These are phyloP conservation scores for Cyberlindnera japonica DNA, from an alignment of 805 yeast genomes.

Conservation along the genomic window DNA sequence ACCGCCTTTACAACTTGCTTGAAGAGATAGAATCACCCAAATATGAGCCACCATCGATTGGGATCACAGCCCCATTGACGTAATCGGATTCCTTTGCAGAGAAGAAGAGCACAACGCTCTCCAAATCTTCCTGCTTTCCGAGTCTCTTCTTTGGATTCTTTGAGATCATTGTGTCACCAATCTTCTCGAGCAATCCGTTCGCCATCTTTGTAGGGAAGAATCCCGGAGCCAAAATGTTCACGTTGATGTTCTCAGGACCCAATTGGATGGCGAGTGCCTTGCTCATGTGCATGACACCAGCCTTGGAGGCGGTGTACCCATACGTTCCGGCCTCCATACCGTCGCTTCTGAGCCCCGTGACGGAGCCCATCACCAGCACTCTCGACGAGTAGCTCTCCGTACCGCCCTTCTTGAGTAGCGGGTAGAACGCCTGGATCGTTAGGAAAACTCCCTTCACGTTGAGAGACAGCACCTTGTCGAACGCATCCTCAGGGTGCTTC, in stretches of 20 bases:
- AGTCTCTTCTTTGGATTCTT: slow-evolving; percentile 60
- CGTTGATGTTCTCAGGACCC: slow-evolving; percentile 64
- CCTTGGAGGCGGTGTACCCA: slow-evolving; percentile 72
- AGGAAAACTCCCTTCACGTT: slow-evolving; percentile 68
- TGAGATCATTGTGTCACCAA: slow-evolving; percentile 42
- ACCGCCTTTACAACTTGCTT: slow-evolving; percentile 7
- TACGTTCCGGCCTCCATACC: slow-evolving; percentile 42
- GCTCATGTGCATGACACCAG: slow-evolving; percentile 68
- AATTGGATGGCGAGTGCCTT: slow-evolving; percentile 60
- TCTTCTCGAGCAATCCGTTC: slow-evolving; percentile 50
- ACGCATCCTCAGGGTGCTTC: slow-evolving; percentile 55
- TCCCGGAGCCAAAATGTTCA: slow-evolving; percentile 72
- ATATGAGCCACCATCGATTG: slow-evolving; percentile 68
- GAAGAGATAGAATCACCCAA: slow-evolving; percentile 30
- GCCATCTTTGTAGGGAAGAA: slow-evolving; percentile 77
- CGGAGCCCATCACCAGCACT: slow-evolving; percentile 62
- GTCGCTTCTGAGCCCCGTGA: slow-evolving; percentile 46
- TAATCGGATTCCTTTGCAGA: slow-evolving; percentile 55
- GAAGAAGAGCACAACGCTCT: slow-evolving; percentile 52
- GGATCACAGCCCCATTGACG: slow-evolving; percentile 62
- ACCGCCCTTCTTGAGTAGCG: slow-evolving; percentile 52
- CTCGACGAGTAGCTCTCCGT: slow-evolving; percentile 56
- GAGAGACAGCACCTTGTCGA: slow-evolving; percentile 59
- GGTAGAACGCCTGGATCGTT: slow-evolving; percentile 59
- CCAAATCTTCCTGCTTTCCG: slow-evolving; percentile 59